Percentiles rank a stretch among this genome's conserved stretches.
Evolutionary conservation across 2,329 filamentous ascomycete genomes (phyloP).

Genomic region (Fusarium torulosum): DNA sequence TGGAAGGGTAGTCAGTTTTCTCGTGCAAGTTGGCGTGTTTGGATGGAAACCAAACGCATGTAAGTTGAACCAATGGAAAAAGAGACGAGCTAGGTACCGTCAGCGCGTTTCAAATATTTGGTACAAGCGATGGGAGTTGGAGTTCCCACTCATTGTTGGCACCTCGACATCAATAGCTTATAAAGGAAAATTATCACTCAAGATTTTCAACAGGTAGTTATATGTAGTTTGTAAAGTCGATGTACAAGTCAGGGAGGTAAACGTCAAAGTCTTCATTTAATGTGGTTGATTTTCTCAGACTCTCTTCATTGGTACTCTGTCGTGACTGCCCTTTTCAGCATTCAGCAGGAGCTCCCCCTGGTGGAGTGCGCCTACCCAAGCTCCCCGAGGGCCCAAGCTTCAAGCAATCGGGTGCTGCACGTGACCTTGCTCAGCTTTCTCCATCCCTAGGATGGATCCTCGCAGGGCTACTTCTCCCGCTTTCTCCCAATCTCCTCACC

Average conservation of each 20-base stretch:
- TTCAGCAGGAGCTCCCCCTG: background rate
- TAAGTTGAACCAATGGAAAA: conserved; percentile 2
- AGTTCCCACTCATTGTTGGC: background rate
- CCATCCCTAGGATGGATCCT: conserved; percentile 21
- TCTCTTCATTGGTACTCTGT: background rate
- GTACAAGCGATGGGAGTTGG: background rate
- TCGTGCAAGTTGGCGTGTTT: background rate
- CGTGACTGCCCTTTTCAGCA: background rate
- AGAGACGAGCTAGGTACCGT: background rate
- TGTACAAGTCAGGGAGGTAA: no score
- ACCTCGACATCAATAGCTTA: background rate
- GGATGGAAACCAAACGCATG: background rate
- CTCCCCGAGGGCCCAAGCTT: conserved; percentile 23
- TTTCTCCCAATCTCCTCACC: conserved; percentile 45
- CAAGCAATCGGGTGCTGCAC: conserved; percentile 13
- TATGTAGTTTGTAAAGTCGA: no score
- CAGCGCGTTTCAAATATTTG: conserved; percentile 3
- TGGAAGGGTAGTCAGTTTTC: background rate
- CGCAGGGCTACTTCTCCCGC: conserved; percentile 45
- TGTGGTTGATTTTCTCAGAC: background rate
- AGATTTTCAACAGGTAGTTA: no score
- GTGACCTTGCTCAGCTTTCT: conserved; percentile 27
- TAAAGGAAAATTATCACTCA: no score
- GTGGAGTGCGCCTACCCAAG: conserved; percentile 7
- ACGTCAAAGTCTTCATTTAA: no score